Percentiles rank a stretch among this genome's conserved stretches.
Evolutionary conservation across 257 asterid genomes (phyloP).

Genomic region (Solanum neorickii): DNA sequence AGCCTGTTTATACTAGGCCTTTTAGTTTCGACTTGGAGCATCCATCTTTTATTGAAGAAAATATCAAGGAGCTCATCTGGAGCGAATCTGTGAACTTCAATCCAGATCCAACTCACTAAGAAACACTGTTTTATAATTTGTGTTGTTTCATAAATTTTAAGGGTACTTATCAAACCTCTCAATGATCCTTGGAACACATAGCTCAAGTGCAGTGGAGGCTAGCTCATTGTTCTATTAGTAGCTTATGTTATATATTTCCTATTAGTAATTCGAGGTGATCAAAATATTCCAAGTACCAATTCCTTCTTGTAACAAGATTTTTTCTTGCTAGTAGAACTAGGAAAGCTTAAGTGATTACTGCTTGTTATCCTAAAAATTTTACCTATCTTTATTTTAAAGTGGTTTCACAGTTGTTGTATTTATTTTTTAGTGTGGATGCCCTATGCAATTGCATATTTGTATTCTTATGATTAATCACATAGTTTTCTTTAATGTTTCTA

Average conservation of each 20-base stretch:
- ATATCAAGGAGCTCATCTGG: conserved; percentile 93
- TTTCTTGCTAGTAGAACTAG: not conserved
- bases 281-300: not conserved
- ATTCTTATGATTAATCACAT: not conserved
- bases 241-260: not conserved
- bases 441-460: not conserved
- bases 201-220: conserved; percentile 24
- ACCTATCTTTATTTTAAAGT: not conserved
- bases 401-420: not conserved
- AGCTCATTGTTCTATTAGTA: not conserved
- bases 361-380: not conserved
- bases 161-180: conserved; percentile 15
- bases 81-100: conserved; percentile 70
- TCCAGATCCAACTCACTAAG: conserved; percentile 74
- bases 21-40: conserved; percentile 5
- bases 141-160: not conserved
- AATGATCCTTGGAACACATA: conserved; percentile 4
- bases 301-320: not conserved
- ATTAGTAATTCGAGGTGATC: conserved; percentile 5
- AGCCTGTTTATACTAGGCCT: conserved; percentile 75
- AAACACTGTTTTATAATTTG: conserved; percentile 13
- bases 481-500: not conserved
- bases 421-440: not conserved
- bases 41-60: conserved; percentile 45
- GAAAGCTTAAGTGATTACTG: not conserved